Conservation (phyloP, 208 protist species). For the Acanthamoeba royreba region DNA sequence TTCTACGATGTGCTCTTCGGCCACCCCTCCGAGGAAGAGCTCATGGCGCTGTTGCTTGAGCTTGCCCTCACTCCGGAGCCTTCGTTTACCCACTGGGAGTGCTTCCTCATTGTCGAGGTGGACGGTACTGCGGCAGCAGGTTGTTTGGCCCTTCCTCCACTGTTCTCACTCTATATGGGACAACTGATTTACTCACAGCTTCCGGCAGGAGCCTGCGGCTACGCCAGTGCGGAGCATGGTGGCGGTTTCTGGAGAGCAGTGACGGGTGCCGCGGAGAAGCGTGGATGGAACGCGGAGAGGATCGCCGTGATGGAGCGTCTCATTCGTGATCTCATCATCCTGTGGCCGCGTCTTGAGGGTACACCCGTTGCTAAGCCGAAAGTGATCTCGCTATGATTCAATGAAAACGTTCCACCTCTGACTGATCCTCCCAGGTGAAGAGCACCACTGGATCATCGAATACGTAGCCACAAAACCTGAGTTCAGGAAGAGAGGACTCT, state of each 20-base stretch:
- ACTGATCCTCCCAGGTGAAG: not conserved
- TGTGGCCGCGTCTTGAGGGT: not conserved
- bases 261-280: not conserved
- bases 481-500: not conserved
- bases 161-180: too few relatives aligned
- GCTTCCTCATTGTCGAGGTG: not conserved
- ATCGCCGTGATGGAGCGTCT: not conserved
- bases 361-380: too few relatives aligned
- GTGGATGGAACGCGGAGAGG: not conserved
- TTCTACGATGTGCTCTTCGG: not conserved
- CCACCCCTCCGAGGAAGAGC: not conserved
- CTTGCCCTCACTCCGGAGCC: not conserved
- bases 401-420: too few relatives aligned
- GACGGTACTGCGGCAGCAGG: not conserved
- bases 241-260: not conserved
- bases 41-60: not conserved
- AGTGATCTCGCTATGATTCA: too few relatives aligned
- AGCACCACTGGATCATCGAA: not conserved
- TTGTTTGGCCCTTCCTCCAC: not conserved
- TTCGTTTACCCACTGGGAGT: not conserved
- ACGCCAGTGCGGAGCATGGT: not conserved
- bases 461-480: not conserved
- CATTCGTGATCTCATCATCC: not conserved
- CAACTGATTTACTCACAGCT: not conserved
- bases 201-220: not conserved